These are phyloP conservation scores for Torulaspora pretoriensis DNA, from an alignment of 1,139 yeast species.

Conservation along the genomic window DNA sequence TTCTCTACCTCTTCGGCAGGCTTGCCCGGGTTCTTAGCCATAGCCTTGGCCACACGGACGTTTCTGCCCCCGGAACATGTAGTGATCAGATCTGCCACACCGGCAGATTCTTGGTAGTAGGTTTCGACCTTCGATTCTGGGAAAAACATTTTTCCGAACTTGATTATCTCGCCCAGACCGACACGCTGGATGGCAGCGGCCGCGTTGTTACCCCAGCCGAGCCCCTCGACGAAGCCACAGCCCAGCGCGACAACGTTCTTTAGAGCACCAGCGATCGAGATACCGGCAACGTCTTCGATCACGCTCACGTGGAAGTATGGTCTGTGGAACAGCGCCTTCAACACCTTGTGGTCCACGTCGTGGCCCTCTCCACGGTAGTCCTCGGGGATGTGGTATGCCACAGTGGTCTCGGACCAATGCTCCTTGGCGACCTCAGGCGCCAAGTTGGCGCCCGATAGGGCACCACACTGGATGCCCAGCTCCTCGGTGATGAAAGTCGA, in stretches of 20 bases:
- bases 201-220: slow-evolving; percentile 98
- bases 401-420: slow-evolving; percentile 93
- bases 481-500: slow-evolving; percentile 70
- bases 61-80: slow-evolving; percentile 97
- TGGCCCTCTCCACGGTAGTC: slow-evolving; percentile 65
- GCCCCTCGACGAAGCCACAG: slow-evolving; percentile 92
- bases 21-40: slow-evolving; percentile 60
- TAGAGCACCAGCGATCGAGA: slow-evolving; percentile 90
- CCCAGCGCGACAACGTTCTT: slow-evolving; percentile 91
- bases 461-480: slow-evolving; percentile 87
- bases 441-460: slow-evolving; percentile 88
- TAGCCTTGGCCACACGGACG: slow-evolving; percentile 78
- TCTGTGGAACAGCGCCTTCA: slow-evolving; percentile 83
- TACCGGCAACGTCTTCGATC: slow-evolving; percentile 86
- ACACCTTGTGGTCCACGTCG: slow-evolving; percentile 65
- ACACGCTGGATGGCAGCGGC: slow-evolving; percentile 94
- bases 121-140: slow-evolving; percentile 70
- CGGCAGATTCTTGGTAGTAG: slow-evolving; percentile 87
- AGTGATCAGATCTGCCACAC: slow-evolving; percentile 94
- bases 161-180: slow-evolving; percentile 81
- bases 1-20: slow-evolving; percentile 76
- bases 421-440: slow-evolving; percentile 93
- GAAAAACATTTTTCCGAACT: slow-evolving; percentile 71
- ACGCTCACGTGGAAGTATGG: slow-evolving; percentile 93
- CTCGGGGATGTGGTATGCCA: slow-evolving; percentile 72